Percentiles rank a stretch among this genome's conserved stretches.
Evolutionary conservation across 208 protist genomes (phyloP).

Genomic region (Acanthamoeba healyi): DNA sequence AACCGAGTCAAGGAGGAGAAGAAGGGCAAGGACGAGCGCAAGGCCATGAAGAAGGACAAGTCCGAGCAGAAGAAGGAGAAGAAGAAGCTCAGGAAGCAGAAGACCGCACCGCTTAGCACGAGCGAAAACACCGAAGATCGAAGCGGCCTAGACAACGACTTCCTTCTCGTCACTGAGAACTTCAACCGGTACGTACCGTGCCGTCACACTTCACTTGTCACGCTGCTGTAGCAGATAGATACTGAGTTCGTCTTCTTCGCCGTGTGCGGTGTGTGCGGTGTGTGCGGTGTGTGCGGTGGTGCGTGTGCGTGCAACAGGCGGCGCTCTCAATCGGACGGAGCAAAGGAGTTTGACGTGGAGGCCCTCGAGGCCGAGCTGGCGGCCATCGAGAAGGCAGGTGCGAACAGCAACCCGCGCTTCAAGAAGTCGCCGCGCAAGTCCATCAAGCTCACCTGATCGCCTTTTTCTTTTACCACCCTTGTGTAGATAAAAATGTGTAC

Average conservation of each 20-base stretch:
- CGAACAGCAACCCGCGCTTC: background rate
- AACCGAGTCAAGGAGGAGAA: constrained; percentile 16
- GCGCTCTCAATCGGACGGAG: background rate
- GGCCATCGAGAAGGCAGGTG: background rate
- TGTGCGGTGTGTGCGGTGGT: background rate
- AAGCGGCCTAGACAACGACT: background rate
- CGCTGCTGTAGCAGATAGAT: too few relatives aligned
- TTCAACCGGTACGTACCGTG: constrained; percentile 8
- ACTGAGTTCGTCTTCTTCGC: too few relatives aligned
- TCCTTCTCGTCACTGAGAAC: background rate
- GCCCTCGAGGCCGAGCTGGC: background rate
- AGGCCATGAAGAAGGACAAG: constrained; percentile 1
- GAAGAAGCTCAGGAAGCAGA: background rate
- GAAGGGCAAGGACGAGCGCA: background rate
- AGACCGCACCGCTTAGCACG: background rate
- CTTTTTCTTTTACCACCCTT: too few relatives aligned
- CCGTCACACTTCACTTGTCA: too few relatives aligned
- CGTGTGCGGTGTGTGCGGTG: too few relatives aligned
- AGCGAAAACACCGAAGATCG: background rate
- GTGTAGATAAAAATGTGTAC: background rate
- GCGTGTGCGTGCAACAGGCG: background rate
- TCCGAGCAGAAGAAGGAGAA: background rate
- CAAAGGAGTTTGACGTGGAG: background rate
- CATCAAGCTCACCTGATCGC: background rate
- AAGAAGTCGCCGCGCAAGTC: constrained; percentile 9